These are phyloP conservation scores for Oidium heveae DNA, from an alignment of 2,329 filamentous ascomycete species.

Conservation along the genomic window DNA sequence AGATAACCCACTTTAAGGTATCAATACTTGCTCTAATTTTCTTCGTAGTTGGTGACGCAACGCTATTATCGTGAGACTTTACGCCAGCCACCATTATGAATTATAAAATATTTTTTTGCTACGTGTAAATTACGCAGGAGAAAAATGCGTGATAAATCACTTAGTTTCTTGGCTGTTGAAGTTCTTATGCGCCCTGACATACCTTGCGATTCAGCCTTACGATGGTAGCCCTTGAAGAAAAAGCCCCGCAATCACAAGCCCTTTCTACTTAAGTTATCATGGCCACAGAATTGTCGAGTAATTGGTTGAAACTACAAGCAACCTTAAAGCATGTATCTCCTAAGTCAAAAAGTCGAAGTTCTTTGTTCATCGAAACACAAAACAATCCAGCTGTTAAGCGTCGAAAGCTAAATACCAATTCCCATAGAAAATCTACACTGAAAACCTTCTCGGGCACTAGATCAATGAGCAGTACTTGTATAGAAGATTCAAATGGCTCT, in stretches of 20 bases:
- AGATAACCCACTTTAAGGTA: slow-evolving; percentile 41
- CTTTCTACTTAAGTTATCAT: slow-evolving; percentile 5
- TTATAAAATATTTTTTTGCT: not conserved
- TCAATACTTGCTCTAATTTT: slow-evolving; percentile 67
- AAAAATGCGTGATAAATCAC: too few species aligned
- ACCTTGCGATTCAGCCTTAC: too few species aligned
- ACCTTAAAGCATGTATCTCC: slow-evolving; percentile 22
- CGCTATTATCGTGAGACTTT: slow-evolving; percentile 24
- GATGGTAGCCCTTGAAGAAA: too few species aligned
- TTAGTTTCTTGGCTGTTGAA: too few species aligned
- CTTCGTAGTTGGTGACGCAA: slow-evolving; percentile 31
- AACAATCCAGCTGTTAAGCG: slow-evolving; percentile 14
- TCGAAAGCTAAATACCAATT: slow-evolving; percentile 2
- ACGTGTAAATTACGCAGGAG: too few species aligned
- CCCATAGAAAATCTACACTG: not conserved
- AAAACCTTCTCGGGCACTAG: slow-evolving; percentile 7
- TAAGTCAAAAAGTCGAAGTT: slow-evolving; percentile 14
- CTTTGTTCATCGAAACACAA: slow-evolving; percentile 10
- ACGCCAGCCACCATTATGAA: slow-evolving; percentile 27
- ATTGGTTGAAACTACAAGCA: slow-evolving; percentile 58
- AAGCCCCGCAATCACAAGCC: too few species aligned
- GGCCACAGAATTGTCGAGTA: slow-evolving; percentile 28
- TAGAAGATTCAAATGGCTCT: not conserved
- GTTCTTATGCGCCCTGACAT: too few species aligned
- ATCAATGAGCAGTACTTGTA: slow-evolving; percentile 1